Conservation (phyloP, 176 grass and related monocot species). For the Tillandsia leiboldiana region DNA sequence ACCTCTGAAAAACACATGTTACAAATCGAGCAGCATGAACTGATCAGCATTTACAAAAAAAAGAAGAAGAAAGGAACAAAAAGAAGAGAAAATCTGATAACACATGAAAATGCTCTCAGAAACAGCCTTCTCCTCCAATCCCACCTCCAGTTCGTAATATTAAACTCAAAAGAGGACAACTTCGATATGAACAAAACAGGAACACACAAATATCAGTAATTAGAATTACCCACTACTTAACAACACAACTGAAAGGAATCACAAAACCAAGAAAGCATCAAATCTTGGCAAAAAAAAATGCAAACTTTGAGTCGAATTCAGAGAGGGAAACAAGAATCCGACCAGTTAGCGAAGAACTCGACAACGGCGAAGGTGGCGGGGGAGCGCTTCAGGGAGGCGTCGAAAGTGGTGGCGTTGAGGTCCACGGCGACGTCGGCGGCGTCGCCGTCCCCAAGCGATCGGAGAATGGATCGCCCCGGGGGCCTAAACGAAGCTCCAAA, state of each 20-base stretch:
- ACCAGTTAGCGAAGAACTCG: conserved; percentile 99
- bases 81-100: too few relatives aligned
- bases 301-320: background rate
- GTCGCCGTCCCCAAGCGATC: conserved; percentile 35
- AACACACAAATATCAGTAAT: too few relatives aligned
- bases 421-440: conserved; percentile 53
- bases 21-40: too few relatives aligned
- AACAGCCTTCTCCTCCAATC: too few relatives aligned
- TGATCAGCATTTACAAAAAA: too few relatives aligned
- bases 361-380: conserved; percentile 70
- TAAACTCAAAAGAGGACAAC: too few relatives aligned
- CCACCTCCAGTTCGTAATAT: too few relatives aligned
- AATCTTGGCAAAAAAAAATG: background rate
- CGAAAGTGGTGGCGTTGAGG: conserved; percentile 74
- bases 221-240: too few relatives aligned
- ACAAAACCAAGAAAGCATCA: background rate
- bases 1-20: too few relatives aligned
- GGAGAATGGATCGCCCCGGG: conserved; percentile 25
- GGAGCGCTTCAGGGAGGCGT: conserved; percentile 45
- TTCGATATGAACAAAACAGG: too few relatives aligned
- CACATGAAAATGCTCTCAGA: too few relatives aligned
- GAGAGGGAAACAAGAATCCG: conserved; percentile 1
- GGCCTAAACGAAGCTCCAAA: background rate
- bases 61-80: too few relatives aligned
- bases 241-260: background rate